These are phyloP conservation scores for Claviceps sp. DNA, from an alignment of 2,329 filamentous ascomycete species.

Conservation along the genomic window DNA sequence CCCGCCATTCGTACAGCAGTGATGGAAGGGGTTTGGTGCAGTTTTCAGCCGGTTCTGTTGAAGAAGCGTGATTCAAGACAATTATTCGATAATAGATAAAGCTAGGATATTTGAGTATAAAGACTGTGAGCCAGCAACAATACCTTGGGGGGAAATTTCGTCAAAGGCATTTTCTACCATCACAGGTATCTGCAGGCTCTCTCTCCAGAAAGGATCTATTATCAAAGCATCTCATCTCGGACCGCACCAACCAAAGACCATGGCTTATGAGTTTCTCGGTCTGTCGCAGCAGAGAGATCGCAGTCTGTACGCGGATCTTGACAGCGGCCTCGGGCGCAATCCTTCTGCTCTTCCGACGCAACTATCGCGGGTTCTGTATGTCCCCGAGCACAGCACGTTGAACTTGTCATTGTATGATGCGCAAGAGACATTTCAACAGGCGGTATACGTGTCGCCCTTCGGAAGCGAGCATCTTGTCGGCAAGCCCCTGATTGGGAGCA, in stretches of 20 bases:
- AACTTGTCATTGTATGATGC: conserved; percentile 3
- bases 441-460: neutral
- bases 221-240: neutral
- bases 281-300: neutral
- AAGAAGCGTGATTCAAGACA: too few species aligned
- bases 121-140: too few species aligned
- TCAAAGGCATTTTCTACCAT: neutral
- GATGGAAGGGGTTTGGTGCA: too few species aligned
- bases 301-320: neutral
- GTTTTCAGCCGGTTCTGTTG: too few species aligned
- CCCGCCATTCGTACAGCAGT: neutral
- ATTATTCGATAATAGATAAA: too few species aligned
- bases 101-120: conserved; percentile 11
- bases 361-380: conserved; percentile 4
- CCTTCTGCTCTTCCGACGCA: conserved; percentile 1
- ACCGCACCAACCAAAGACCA: neutral
- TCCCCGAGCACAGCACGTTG: conserved; percentile 2
- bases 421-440: neutral
- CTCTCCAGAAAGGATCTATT: neutral
- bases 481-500: conserved; percentile 2
- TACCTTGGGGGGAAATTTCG: too few species aligned
- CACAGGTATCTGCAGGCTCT: neutral
- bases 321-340: conserved; percentile 3
- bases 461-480: neutral
- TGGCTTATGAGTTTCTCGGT: neutral